These are phyloP conservation scores for Globisporangium okanoganense DNA, from an alignment of 352 stramenopile genomes.

Conservation along the genomic window DNA sequence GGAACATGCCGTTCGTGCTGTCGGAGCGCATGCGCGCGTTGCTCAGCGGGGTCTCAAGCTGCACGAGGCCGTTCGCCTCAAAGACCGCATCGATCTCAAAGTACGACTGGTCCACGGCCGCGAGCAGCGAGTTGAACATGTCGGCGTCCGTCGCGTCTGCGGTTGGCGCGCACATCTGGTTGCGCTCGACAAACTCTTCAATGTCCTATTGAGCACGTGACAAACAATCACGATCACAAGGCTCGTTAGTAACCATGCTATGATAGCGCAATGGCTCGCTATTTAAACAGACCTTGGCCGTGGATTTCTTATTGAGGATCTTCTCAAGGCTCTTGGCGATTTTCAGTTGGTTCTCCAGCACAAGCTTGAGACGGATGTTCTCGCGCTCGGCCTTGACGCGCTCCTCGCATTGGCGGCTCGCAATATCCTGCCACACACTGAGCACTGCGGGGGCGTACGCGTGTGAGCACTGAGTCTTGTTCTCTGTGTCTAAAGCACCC, in stretches of 20 bases:
- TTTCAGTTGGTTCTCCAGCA: slow-evolving; percentile 47
- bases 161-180: not conserved
- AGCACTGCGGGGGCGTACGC: not conserved
- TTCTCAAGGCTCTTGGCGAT: slow-evolving; percentile 38
- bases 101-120: not conserved
- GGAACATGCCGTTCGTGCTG: slow-evolving; percentile 21
- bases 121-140: not conserved
- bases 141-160: not conserved
- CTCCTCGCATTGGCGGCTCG: slow-evolving; percentile 17
- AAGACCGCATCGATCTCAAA: slow-evolving; percentile 3
- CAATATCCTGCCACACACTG: slow-evolving; percentile 18
- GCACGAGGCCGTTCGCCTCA: not conserved
- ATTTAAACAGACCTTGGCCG: not conserved
- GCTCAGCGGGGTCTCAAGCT: not conserved
- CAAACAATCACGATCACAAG: not conserved
- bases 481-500: not conserved
- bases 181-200: not conserved
- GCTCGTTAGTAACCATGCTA: not conserved
- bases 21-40: not conserved
- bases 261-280: too few species aligned
- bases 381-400: slow-evolving; percentile 48
- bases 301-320: not conserved
- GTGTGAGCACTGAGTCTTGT: not conserved
- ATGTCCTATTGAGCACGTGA: not conserved
- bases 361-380: slow-evolving; percentile 32